Evolutionary conservation across 805 yeast genomes (phyloP), one percentile per base, ranked within the genome.

Genomic region (Candida awuae): DNA sequence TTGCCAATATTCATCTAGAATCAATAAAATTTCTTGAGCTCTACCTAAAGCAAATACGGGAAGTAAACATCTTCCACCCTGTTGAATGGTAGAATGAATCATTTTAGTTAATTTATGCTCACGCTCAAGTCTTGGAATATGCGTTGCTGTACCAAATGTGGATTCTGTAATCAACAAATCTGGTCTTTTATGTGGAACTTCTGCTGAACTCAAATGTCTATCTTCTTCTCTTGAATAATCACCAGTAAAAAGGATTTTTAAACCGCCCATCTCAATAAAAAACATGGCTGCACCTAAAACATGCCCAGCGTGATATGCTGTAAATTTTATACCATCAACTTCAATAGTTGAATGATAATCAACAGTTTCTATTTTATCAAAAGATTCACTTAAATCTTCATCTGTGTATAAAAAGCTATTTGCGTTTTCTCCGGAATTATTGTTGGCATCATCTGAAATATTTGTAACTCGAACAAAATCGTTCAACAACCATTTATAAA

Each of bases 281-380:
- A 80, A 92, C 97, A 92, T 92, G 10, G 97, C 96, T 9, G 98
- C 97, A 39, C 99, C 99, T 32, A 92, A 67, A 10, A 92, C 99
- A 69, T 92, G 99, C n/a, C 99, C 99, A 7, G 99, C 99, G 63
- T 90, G 99, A 59, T 82, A 92, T 1, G 98, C 98, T 1, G 98
- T 92, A 65, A 92, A 90, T 54, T 92, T 71, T 41, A 92, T 80
- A 37, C 98, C 98, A 43, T 84, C 94, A 26, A 88, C 84, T 51
- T 92, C 97, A 47, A 86, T 74, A 0, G 98, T 92, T 4, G 97
- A 85, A 60, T 92, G 97, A 60, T 82, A 92, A 59, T 92, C 98
- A 18, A 92, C 76, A 1, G 97, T 85, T 59, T 92, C 97, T 35
- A 92, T 92, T 46, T 75, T 67, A 53, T 87, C 96, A 53, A 90